Evolutionary conservation across 2,329 filamentous ascomycete genomes (phyloP).

Genomic region (Hyphodiscus sp.): DNA sequence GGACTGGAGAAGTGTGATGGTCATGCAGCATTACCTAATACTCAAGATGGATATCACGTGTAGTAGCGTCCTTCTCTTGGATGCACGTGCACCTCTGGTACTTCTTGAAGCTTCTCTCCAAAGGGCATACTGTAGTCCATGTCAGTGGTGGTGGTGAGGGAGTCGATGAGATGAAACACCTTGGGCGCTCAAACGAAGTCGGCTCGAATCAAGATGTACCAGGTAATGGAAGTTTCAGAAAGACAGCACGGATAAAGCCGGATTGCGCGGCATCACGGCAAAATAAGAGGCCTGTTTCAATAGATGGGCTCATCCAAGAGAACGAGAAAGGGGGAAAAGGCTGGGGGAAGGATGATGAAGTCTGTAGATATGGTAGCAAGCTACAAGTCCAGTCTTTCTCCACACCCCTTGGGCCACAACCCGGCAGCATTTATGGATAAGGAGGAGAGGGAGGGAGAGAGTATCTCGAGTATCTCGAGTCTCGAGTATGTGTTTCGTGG

Average conservation of each 20-base stretch:
- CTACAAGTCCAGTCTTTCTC: too few species aligned
- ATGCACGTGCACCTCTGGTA: background rate
- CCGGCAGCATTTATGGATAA: too few species aligned
- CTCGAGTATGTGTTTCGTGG: too few species aligned
- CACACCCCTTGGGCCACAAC: too few species aligned
- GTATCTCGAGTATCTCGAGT: too few species aligned
- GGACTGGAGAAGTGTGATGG: background rate
- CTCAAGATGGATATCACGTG: background rate
- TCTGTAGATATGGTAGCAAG: too few species aligned
- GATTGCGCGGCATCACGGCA: background rate
- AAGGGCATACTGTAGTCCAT: background rate
- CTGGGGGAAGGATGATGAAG: too few species aligned
- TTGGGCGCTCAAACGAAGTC: background rate
- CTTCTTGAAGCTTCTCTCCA: background rate
- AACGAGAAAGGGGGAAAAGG: background rate
- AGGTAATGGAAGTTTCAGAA: background rate
- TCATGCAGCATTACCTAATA: background rate
- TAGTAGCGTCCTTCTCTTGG: too few species aligned
- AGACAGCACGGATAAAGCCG: background rate
- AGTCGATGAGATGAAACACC: background rate
- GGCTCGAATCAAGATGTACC: background rate
- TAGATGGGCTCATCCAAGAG: background rate
- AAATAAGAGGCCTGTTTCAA: background rate
- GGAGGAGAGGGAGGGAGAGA: too few species aligned
- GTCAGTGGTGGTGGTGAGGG: background rate